Percentiles rank a stretch among this genome's conserved stretches.
phyloP scores from a whole-genome alignment of 306 rosid genomes.

The Malus fusca region DNA sequence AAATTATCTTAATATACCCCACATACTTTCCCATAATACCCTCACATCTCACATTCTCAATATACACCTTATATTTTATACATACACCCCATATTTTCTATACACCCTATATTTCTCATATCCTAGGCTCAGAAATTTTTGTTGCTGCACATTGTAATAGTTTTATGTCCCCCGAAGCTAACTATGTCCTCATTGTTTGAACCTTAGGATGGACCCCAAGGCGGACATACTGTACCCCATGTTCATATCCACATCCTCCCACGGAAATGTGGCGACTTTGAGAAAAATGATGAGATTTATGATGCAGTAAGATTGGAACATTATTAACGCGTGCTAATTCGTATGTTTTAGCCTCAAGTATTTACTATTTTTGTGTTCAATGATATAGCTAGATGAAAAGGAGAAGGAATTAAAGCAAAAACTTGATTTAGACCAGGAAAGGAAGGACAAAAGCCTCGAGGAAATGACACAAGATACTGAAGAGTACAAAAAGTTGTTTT shows the following conservation, averaged over 20 bases:
- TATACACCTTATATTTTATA: no score
- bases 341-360: neutral
- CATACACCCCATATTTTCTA: accelerated
- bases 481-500: no score
- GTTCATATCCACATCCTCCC: constrained; percentile 87
- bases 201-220: constrained; percentile 81
- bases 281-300: constrained; percentile 79
- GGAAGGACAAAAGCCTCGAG: constrained; percentile 57
- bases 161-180: neutral
- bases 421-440: constrained; percentile 76
- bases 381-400: constrained; percentile 59
- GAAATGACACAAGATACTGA: no score
- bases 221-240: constrained; percentile 89
- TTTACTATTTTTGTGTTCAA: constrained; percentile 1
- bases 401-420: constrained; percentile 73
- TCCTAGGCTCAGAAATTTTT: neutral
- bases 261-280: constrained; percentile 58
- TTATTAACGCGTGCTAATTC: neutral
- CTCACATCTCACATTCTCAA: no score
- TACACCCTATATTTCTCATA: no score
- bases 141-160: constrained; percentile 1
- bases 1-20: no score
- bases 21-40: no score
- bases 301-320: constrained; percentile 51
- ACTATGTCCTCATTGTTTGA: constrained; percentile 16